A percentile compares a stretch with the other conserved stretches of the same genome.
These are phyloP conservation scores for Hypoxylon perforatum DNA, from an alignment of 495 filamentous ascomycete species.

Conservation along the genomic window DNA sequence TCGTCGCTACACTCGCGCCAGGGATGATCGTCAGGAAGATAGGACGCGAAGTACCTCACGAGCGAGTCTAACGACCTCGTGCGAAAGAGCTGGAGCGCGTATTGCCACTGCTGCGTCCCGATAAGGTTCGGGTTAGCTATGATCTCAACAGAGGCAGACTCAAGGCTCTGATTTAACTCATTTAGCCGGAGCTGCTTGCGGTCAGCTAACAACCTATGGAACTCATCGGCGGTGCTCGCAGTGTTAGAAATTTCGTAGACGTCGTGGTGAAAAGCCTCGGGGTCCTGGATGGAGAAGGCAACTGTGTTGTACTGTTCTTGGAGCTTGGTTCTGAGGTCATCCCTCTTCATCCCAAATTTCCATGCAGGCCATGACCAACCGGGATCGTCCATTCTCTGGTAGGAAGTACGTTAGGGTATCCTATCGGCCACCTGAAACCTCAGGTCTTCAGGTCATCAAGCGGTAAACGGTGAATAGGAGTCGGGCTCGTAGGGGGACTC, in stretches of 20 bases:
- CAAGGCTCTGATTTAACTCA: slow-evolving; percentile 59
- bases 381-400: slow-evolving; percentile 58
- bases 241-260: slow-evolving; percentile 56
- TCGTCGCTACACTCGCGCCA: slow-evolving; percentile 46
- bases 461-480: slow-evolving; percentile 8
- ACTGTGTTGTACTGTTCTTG: slow-evolving; percentile 50
- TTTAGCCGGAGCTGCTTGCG: slow-evolving; percentile 59
- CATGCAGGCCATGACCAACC: slow-evolving; percentile 60
- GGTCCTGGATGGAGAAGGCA: slow-evolving; percentile 46
- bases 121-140: slow-evolving; percentile 62
- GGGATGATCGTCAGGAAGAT: slow-evolving; percentile 57
- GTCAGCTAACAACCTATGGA: slow-evolving; percentile 56
- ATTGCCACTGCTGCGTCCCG: slow-evolving; percentile 62
- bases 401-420: slow-evolving; percentile 6
- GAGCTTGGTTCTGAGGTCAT: slow-evolving; percentile 49
- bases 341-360: slow-evolving; percentile 58
- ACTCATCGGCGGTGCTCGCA: slow-evolving; percentile 55
- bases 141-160: slow-evolving; percentile 63
- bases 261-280: slow-evolving; percentile 48
- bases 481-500: slow-evolving; percentile 6
- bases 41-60: slow-evolving; percentile 61
- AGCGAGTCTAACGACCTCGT: slow-evolving; percentile 64
- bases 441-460: background rate
- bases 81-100: slow-evolving; percentile 62
- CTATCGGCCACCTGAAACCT: slow-evolving; percentile 16